A percentile compares a stretch with the other conserved stretches of the same genome.
Conservation (phyloP, 495 filamentous ascomycete genomes). For the Lasiosphaeris hirsuta region DNA sequence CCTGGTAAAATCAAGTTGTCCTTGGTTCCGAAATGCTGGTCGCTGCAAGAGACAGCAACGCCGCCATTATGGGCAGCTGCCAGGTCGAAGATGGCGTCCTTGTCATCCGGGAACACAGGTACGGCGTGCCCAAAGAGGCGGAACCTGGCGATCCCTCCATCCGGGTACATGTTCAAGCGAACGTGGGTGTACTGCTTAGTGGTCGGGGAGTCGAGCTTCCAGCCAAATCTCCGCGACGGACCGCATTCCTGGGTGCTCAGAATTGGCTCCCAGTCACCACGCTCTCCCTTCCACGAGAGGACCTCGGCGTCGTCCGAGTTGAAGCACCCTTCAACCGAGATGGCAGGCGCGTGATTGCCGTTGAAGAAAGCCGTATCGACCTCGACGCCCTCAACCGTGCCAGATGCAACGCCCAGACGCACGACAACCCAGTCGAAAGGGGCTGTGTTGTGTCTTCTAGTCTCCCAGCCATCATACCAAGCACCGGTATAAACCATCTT, state of each 20-base stretch:
- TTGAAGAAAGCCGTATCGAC: conserved; percentile 84
- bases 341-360: conserved; percentile 82
- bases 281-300: conserved; percentile 52
- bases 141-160: conserved; percentile 89
- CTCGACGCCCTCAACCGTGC: conserved; percentile 73
- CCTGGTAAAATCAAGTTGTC: conserved; percentile 83
- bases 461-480: conserved; percentile 98
- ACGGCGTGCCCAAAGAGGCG: conserved; percentile 76
- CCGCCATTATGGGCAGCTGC: conserved; percentile 80
- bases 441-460: conserved; percentile 75
- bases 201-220: conserved; percentile 62
- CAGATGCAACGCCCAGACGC: conserved; percentile 72
- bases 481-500: conserved; percentile 82
- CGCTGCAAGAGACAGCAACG: conserved; percentile 69
- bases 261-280: conserved; percentile 68
- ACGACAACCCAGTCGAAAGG: conserved; percentile 84
- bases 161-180: conserved; percentile 83
- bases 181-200: conserved; percentile 78
- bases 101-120: conserved; percentile 62
- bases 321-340: conserved; percentile 77
- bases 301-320: conserved; percentile 58
- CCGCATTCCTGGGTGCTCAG: conserved; percentile 68
- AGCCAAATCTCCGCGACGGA: conserved; percentile 71
- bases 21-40: conserved; percentile 83
- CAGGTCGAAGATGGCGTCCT: conserved; percentile 69